phyloP scores from a whole-genome alignment of 2,329 filamentous ascomycete species.

The Colletotrichum musicola region DNA sequence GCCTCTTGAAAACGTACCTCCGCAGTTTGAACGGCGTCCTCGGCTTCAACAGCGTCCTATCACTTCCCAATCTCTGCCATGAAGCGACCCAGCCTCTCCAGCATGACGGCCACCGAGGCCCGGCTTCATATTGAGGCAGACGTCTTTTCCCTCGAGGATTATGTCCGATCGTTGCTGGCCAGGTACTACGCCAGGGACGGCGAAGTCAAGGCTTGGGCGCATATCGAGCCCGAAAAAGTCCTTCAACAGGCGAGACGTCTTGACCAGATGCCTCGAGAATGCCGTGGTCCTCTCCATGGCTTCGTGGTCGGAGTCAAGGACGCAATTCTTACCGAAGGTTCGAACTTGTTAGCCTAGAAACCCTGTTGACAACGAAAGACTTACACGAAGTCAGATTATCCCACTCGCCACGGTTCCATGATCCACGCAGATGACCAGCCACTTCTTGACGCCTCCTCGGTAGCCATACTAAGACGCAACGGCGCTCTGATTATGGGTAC shows the following conservation, averaged over 20 bases:
- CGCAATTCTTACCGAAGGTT: constrained; percentile 67
- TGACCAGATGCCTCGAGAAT: constrained; percentile 58
- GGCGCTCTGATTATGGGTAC: constrained; percentile 67
- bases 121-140: constrained; percentile 38
- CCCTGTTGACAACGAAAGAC: too few species aligned
- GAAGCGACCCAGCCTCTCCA: not conserved
- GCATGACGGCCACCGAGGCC: constrained; percentile 1
- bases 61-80: not conserved
- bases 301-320: constrained; percentile 70
- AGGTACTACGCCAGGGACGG: constrained; percentile 58
- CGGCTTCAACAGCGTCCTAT: too few species aligned
- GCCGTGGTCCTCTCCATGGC: constrained; percentile 68
- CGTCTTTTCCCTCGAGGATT: constrained; percentile 60
- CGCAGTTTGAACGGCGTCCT: too few species aligned
- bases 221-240: constrained; percentile 58
- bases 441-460: constrained; percentile 62
- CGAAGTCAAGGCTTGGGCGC: constrained; percentile 62
- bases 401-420: constrained; percentile 66
- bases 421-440: constrained; percentile 62
- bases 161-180: constrained; percentile 60
- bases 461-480: constrained; percentile 64
- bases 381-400: constrained; percentile 58
- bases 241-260: constrained; percentile 62
- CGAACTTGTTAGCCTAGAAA: too few species aligned
- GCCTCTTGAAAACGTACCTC: too few species aligned